phyloP scores from a whole-genome alignment of 768 basidiomycete genomes.

The Serendipita sp. region DNA sequence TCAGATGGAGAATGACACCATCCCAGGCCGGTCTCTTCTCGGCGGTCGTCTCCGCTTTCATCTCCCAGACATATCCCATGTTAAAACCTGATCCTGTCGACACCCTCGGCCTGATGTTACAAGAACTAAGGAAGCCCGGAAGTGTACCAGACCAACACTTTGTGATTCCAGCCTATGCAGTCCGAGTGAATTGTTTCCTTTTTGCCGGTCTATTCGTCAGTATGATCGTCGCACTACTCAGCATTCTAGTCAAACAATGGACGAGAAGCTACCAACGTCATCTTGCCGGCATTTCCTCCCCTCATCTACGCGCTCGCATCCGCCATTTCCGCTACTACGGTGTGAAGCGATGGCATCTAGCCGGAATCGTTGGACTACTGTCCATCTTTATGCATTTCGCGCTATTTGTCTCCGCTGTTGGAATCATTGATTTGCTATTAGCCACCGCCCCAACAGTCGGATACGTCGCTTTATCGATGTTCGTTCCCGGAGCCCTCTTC shows the following conservation, averaged over 20 bases:
- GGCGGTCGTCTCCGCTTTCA: slow-evolving; percentile 16
- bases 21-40: slow-evolving; percentile 17
- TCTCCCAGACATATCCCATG: slow-evolving; percentile 12
- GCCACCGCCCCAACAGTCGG: slow-evolving; percentile 8
- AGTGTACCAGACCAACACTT: neutral
- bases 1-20: neutral
- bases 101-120: neutral
- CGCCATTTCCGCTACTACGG: slow-evolving; percentile 15
- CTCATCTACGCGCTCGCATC: slow-evolving; percentile 10
- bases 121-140: neutral
- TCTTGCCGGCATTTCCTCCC: slow-evolving; percentile 3
- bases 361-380: slow-evolving; percentile 14
- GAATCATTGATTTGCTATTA: slow-evolving; percentile 12
- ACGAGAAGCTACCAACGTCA: slow-evolving; percentile 11
- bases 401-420: slow-evolving; percentile 12
- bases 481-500: neutral
- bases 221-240: slow-evolving; percentile 15
- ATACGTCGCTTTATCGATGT: neutral
- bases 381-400: slow-evolving; percentile 15
- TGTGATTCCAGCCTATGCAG: slow-evolving; percentile 15
- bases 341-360: slow-evolving; percentile 13
- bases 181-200: slow-evolving; percentile 23
- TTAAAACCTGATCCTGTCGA: slow-evolving; percentile 11
- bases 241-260: slow-evolving; percentile 20
- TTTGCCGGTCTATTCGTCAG: slow-evolving; percentile 16